A percentile compares a stretch with the other conserved stretches of the same genome.
Evolutionary conservation across 2,329 filamentous ascomycete species (phyloP).

Genomic region (Verticillium longisporum): DNA sequence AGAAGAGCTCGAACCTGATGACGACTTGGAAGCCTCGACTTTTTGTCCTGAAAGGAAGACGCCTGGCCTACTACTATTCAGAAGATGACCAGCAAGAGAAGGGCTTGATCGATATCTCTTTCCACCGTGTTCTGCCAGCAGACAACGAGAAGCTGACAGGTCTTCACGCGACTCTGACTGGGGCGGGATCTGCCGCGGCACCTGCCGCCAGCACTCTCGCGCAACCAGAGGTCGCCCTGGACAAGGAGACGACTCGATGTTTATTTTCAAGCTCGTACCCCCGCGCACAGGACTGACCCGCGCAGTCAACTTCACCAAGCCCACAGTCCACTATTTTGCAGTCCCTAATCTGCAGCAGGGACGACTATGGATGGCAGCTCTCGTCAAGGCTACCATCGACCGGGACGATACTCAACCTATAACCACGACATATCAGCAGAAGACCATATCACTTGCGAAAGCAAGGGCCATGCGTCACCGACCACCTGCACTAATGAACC

Average conservation of each 20-base stretch:
- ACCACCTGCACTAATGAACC: slow-evolving; percentile 79
- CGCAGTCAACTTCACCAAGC: slow-evolving; percentile 95
- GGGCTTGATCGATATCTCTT: slow-evolving; percentile 94
- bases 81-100: slow-evolving; percentile 90
- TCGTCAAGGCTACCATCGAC: slow-evolving; percentile 99
- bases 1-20: slow-evolving; percentile 93
- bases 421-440: slow-evolving; percentile 91
- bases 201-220: slow-evolving; percentile 15
- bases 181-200: slow-evolving; percentile 63
- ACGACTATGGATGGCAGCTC: slow-evolving; percentile 92
- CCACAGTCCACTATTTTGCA: slow-evolving; percentile 95
- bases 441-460: slow-evolving; percentile 88
- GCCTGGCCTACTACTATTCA: slow-evolving; percentile 92
- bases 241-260: slow-evolving; percentile 65
- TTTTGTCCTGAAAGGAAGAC: slow-evolving; percentile 88
- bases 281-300: slow-evolving; percentile 80
- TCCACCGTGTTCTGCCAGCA: slow-evolving; percentile 90
- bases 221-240: slow-evolving; percentile 12
- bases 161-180: slow-evolving; percentile 85
- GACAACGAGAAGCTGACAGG: slow-evolving; percentile 87
- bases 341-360: slow-evolving; percentile 86
- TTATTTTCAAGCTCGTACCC: slow-evolving; percentile 97
- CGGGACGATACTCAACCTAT: slow-evolving; percentile 74
- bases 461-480: slow-evolving; percentile 82
- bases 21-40: slow-evolving; percentile 95